Percentiles rank a stretch among this genome's conserved stretches.
phyloP scores from a whole-genome alignment of 345 rosid genomes.

The Eucalyptus guilfoylei region DNA sequence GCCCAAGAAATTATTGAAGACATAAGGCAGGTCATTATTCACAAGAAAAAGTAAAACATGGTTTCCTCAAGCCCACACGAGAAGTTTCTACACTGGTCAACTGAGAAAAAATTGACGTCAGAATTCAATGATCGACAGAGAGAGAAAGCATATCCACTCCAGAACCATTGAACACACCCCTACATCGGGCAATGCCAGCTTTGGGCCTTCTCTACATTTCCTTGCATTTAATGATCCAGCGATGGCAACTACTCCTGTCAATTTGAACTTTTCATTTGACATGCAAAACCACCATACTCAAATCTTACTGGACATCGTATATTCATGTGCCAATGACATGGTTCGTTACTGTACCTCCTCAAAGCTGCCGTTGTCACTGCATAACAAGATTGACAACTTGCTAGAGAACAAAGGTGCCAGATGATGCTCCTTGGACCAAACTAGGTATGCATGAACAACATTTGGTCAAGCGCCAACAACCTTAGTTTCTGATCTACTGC shows the following conservation, averaged over 20 bases:
- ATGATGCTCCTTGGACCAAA: not conserved
- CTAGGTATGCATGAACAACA: not conserved
- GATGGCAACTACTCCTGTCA: not conserved
- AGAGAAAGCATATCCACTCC: too few relatives aligned
- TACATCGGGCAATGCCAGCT: not conserved
- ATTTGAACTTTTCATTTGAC: not conserved
- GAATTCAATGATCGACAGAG: too few relatives aligned
- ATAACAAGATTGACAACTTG: not conserved
- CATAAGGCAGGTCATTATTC: not conserved
- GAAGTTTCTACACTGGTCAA: not conserved
- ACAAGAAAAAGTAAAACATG: not conserved
- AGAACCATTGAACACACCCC: not conserved
- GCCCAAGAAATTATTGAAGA: not conserved
- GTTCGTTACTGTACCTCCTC: not conserved
- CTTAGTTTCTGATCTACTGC: conserved; percentile 33
- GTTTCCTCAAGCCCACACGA: not conserved
- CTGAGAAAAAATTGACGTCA: not conserved
- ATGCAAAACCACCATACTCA: not conserved
- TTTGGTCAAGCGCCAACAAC: not conserved
- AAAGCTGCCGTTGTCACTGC: not conserved
- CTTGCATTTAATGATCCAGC: not conserved
- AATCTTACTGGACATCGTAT: too few relatives aligned
- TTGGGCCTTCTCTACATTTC: not conserved
- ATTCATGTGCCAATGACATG: not conserved
- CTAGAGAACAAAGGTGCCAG: not conserved